phyloP scores from a whole-genome alignment of 176 grass and related monocot genomes.

The Eremochloa ophiuroides region DNA sequence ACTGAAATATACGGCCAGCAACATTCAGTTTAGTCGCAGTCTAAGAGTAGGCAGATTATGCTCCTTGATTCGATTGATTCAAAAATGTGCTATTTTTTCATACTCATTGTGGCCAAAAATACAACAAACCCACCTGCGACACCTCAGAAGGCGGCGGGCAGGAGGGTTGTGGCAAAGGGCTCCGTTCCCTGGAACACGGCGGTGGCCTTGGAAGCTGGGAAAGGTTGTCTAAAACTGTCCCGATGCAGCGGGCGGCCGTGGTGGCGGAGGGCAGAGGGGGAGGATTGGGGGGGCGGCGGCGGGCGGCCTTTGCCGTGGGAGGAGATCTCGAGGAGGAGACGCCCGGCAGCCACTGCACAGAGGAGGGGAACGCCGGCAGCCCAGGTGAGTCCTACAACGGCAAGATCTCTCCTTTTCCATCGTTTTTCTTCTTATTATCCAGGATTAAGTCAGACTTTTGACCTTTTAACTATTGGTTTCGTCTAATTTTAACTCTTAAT shows the following conservation, averaged over 20 bases:
- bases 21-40: not conserved
- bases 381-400: not conserved
- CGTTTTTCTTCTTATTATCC: too few species aligned
- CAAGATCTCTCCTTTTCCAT: too few species aligned
- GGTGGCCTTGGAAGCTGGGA: not conserved
- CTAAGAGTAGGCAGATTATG: not conserved
- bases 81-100: not conserved
- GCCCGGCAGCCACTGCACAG: not conserved
- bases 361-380: not conserved
- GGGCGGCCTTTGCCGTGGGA: not conserved
- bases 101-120: not conserved
- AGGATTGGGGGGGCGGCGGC: not conserved
- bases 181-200: not conserved
- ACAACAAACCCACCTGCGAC: too few species aligned
- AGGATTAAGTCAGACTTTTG: too few species aligned
- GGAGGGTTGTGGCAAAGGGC: not conserved
- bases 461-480: too few species aligned
- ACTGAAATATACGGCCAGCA: not conserved
- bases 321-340: not conserved
- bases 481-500: too few species aligned
- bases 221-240: not conserved
- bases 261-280: not conserved
- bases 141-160: too few species aligned
- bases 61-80: not conserved
- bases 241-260: not conserved